phyloP scores from a whole-genome alignment of 169 alveolate genomes.

The Sarcocystis neurona region DNA sequence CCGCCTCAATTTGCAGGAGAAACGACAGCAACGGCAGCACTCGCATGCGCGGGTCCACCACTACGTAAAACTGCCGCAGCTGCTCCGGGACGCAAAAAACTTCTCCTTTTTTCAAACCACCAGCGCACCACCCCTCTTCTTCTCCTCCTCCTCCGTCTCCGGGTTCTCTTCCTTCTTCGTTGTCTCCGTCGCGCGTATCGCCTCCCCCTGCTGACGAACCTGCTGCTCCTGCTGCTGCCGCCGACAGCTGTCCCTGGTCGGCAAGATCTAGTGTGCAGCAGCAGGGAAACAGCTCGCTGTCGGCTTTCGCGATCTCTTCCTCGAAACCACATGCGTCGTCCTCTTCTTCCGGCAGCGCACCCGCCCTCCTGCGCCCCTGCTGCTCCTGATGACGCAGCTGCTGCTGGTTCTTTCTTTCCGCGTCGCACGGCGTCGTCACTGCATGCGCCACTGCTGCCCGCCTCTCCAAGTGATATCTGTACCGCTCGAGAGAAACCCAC shows the following conservation, averaged over 20 bases:
- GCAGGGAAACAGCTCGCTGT: conserved; percentile 2
- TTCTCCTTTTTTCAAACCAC: neutral
- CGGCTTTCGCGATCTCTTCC: neutral
- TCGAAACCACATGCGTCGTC: too few relatives aligned
- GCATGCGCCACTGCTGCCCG: neutral
- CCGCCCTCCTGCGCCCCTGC: neutral
- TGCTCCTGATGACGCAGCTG: conserved; percentile 4
- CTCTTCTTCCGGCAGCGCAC: neutral
- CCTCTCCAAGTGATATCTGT: neutral
- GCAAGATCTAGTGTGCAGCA: conserved; percentile 26
- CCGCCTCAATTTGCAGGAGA: conserved; percentile 20
- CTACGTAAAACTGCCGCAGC: conserved; percentile 43
- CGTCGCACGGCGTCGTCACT: neutral
- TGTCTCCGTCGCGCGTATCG: neutral
- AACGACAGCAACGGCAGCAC: conserved; percentile 45
- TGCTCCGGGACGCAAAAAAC: conserved; percentile 19
- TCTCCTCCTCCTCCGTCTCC: too few relatives aligned
- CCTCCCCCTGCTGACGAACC: neutral
- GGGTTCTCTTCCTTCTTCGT: neutral
- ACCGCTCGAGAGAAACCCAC: conserved; percentile 27
- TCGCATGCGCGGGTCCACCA: conserved; percentile 25
- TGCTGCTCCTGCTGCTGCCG: neutral
- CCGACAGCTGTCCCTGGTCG: neutral
- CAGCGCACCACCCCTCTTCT: neutral
- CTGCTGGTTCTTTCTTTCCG: neutral